Evolutionary conservation across 495 filamentous ascomycete species (phyloP), one percentile per base, ranked within the genome.

Genomic region (Rusavskia elegans): DNA sequence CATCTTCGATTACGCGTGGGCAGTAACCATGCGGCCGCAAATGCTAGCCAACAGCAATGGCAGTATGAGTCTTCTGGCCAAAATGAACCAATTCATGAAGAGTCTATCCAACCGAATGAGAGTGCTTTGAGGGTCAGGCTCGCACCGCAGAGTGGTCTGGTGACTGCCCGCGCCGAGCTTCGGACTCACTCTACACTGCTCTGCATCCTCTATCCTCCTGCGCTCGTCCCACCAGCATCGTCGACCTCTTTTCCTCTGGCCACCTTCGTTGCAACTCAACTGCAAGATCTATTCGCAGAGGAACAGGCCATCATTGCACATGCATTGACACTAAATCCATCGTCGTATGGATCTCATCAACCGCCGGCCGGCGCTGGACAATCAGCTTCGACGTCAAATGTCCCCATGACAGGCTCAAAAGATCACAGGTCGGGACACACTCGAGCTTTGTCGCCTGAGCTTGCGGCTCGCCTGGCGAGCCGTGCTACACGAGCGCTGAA

Each of bases 251-350:
- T 89, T 1, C 72, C 80, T 1, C 71, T 98, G 7, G 88, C 88
- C 0, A 78, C 76, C 0, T 95, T 85, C 53, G 79, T 97, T 30
- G 88, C 89, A 3, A 72, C 76, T 19, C 80, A 87, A 58, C 73
- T 98, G 16, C 82, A 87, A 53, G 75, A 76, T 3, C 71, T 89
- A 9, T 97, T 94, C 59, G 75, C 78, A 17, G 89, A 96, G 65
- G 92, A 97, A 62, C 88, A 90, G 60, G 84, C 87, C 20, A 87
- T 83, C 54, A 86, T 95, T 53, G 82, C 87, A 10, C 80, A 93
- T 56, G 74, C 95, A 29, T 73, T 97, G 19, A 81, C 82, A 6
- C 68, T 70, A n/a, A 70, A 67, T 41, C 67, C 74, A 1, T 64
- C 70, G 19, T 73, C 76, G n/a, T 40, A 21, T 25, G 36, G 20